Evolutionary conservation across 179 eudicot genomes (phyloP).

Genomic region (Nepenthes alata): DNA sequence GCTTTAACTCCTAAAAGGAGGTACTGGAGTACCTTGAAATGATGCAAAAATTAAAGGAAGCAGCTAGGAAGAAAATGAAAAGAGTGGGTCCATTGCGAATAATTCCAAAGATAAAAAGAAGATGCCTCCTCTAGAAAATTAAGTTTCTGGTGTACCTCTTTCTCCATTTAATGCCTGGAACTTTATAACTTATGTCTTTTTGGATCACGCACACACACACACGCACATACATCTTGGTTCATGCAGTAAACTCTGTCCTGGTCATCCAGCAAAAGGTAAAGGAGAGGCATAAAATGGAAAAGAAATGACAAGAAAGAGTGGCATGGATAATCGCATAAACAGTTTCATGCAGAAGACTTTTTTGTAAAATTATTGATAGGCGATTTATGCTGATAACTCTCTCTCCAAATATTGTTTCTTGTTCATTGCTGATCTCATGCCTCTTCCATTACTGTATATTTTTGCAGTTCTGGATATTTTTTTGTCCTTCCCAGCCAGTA

Average conservation of each 20-base stretch:
- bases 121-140: not conserved
- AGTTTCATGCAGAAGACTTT: too few relatives aligned
- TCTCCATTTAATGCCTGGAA: too few relatives aligned
- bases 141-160: not conserved
- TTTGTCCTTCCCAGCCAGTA: conserved; percentile 2
- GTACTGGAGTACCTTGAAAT: conserved; percentile 1
- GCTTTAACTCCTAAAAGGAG: conserved; percentile 2
- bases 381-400: too few relatives aligned
- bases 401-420: not conserved
- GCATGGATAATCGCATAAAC: too few relatives aligned
- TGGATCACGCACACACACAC: not conserved
- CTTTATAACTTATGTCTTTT: too few relatives aligned
- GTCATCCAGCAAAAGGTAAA: not conserved
- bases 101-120: conserved; percentile 1
- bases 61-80: not conserved
- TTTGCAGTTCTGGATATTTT: conserved; percentile 1
- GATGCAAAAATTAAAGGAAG: conserved; percentile 2
- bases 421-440: not conserved
- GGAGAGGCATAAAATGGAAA: too few relatives aligned
- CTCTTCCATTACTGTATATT: not conserved
- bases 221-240: not conserved
- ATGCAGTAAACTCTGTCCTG: not conserved
- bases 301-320: too few relatives aligned
- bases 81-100: not conserved
- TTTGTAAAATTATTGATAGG: too few relatives aligned